These are phyloP conservation scores for Endotrypanum monterogeii DNA, from an alignment of 208 protist genomes.

Conservation along the genomic window DNA sequence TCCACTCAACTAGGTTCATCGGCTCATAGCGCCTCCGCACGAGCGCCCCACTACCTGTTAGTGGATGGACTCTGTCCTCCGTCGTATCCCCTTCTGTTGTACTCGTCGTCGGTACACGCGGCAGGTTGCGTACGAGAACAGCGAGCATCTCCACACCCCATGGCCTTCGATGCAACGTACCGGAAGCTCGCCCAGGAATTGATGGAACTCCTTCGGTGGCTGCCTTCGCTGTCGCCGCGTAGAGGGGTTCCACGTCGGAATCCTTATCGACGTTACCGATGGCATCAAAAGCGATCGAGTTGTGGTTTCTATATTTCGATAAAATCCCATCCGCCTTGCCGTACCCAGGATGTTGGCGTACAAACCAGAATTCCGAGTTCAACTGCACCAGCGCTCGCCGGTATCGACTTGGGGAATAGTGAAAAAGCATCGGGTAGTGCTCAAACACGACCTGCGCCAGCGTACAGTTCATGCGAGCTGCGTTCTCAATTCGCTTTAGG, in stretches of 20 bases:
- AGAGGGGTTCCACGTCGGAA: conserved; percentile 2
- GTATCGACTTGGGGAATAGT: conserved; percentile 36
- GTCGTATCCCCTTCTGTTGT: background rate
- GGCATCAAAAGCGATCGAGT: background rate
- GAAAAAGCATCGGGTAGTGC: conserved; percentile 86
- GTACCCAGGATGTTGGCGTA: conserved; percentile 72
- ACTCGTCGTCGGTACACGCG: conserved; percentile 39
- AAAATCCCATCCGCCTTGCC: conserved; percentile 51
- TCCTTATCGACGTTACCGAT: background rate
- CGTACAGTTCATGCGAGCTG: conserved; percentile 11
- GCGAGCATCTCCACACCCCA: conserved; percentile 60
- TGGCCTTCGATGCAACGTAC: background rate
- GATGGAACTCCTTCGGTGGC: background rate
- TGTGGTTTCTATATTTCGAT: conserved; percentile 1
- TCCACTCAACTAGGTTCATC: conserved; percentile 67
- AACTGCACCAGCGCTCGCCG: conserved; percentile 58
- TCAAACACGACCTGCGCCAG: conserved; percentile 39
- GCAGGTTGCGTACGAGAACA: conserved; percentile 67
- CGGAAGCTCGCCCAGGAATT: background rate
- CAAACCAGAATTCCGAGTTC: conserved; percentile 79
- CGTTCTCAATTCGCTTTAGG: conserved; percentile 32
- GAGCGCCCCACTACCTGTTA: background rate
- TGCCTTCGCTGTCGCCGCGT: background rate
- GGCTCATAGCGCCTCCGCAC: conserved; percentile 42
- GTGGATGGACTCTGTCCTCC: background rate